A percentile compares a stretch with the other conserved stretches of the same genome.
Evolutionary conservation across 345 rosid genomes (phyloP).

Genomic region (Salix koriyanagi): DNA sequence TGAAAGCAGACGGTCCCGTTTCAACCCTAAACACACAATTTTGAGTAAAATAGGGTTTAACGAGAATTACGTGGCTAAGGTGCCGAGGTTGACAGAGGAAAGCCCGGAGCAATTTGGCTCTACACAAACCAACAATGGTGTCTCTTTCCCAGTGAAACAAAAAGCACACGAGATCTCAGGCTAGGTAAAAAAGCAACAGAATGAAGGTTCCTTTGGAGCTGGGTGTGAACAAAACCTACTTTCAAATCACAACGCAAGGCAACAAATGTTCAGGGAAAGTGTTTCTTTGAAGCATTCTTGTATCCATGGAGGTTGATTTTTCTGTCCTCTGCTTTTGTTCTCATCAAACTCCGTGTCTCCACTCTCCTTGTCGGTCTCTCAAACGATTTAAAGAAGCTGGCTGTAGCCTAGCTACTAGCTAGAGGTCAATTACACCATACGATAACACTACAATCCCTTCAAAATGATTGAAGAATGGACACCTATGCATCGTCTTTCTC

Average conservation of each 20-base stretch:
- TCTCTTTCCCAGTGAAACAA: slow-evolving; percentile 11
- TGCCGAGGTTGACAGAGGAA: slow-evolving; percentile 27
- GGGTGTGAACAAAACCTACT: slow-evolving; percentile 3
- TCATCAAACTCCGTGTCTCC: neutral
- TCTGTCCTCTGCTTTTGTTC: neutral
- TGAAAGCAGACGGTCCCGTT: slow-evolving; percentile 7
- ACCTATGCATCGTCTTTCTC: neutral
- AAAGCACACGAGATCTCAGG: neutral
- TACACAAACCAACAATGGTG: slow-evolving; percentile 14
- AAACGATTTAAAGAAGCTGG: neutral
- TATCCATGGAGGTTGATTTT: neutral
- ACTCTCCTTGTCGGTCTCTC: neutral
- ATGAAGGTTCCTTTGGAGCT: slow-evolving; percentile 10
- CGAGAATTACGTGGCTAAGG: slow-evolving; percentile 4
- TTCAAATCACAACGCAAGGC: slow-evolving; percentile 11
- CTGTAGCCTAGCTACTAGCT: neutral
- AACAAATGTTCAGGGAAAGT: slow-evolving; percentile 16
- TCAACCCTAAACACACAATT: neutral
- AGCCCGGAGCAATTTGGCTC: slow-evolving; percentile 12
- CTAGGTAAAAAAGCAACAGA: slow-evolving; percentile 6
- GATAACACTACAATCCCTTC: no score
- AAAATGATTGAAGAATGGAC: neutral
- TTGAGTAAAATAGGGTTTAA: neutral
- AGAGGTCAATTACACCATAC: no score
- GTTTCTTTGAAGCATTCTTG: slow-evolving; percentile 18